A percentile compares a stretch with the other conserved stretches of the same genome.
phyloP scores from a whole-genome alignment of 1,139 yeast species.

The Pneumocystis jirovecii region DNA sequence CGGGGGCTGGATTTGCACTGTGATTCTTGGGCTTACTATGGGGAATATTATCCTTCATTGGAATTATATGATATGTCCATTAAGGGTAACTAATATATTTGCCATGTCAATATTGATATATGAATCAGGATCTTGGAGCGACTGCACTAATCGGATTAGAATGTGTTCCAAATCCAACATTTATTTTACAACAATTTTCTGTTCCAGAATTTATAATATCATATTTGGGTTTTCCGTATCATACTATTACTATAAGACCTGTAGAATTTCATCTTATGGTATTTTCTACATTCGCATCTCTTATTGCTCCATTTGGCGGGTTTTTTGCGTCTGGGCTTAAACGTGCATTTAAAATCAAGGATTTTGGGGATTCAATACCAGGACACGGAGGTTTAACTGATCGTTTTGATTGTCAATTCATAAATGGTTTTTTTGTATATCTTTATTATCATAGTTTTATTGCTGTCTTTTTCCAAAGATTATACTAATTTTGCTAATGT shows the following conservation, averaged over 20 bases:
- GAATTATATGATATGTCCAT: constrained; percentile 79
- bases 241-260: constrained; percentile 52
- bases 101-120: neutral
- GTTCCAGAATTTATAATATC: constrained; percentile 37
- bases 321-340: constrained; percentile 94
- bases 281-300: constrained; percentile 85
- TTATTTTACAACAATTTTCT: constrained; percentile 60
- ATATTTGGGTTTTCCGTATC: constrained; percentile 37
- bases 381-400: constrained; percentile 99
- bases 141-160: constrained; percentile 46
- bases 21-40: constrained; percentile 52
- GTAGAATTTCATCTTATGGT: constrained; percentile 76
- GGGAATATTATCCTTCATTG: constrained; percentile 50
- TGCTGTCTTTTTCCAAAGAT: constrained; percentile 29
- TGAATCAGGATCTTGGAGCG: constrained; percentile 35
- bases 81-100: constrained; percentile 23
- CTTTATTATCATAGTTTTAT: constrained; percentile 85
- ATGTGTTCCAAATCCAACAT: constrained; percentile 81
- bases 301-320: constrained; percentile 98
- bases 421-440: constrained; percentile 92
- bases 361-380: constrained; percentile 82
- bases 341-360: constrained; percentile 91
- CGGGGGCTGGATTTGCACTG: constrained; percentile 96
- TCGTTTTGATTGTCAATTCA: constrained; percentile 92
- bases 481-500: constrained; percentile 20